Evolutionary conservation across 1,139 yeast species (phyloP).

Genomic region (Saccharomycopsis hybrid): DNA sequence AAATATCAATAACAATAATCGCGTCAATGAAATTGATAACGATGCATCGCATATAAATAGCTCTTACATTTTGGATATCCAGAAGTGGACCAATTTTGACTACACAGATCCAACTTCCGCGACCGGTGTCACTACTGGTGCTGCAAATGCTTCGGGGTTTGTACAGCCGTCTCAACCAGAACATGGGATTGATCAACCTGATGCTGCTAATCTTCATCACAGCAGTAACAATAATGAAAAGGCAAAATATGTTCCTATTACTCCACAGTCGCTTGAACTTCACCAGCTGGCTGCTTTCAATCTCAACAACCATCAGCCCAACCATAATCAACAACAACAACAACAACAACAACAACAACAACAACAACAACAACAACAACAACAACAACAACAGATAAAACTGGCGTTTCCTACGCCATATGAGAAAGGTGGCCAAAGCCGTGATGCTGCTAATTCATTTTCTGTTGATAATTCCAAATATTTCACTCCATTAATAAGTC

Average conservation of each 20-base stretch:
- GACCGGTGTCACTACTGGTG: background rate
- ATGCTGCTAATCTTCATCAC: background rate
- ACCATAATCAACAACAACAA: background rate
- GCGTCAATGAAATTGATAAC: background rate
- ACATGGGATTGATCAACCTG: background rate
- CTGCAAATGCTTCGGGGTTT: background rate
- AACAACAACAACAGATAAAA: too few species aligned
- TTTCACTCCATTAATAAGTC: conserved; percentile 72
- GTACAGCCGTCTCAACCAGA: too few species aligned
- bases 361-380: too few species aligned
- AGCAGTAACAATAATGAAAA: background rate
- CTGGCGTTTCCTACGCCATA: conserved; percentile 1
- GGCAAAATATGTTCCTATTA: conserved; percentile 4
- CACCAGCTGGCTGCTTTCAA: background rate
- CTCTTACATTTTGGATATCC: conserved; percentile 12
- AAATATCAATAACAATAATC: background rate
- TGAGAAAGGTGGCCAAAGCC: background rate
- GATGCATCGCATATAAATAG: background rate
- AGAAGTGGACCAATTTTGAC: conserved; percentile 16
- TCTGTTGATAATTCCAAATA: conserved; percentile 23
- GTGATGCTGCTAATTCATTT: background rate
- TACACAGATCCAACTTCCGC: background rate
- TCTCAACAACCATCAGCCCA: background rate
- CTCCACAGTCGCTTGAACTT: conserved; percentile 8
- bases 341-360: too few species aligned